Base-by-base conservation (phyloP, 1,284 basidiomycete species). In the Apiotrichum montevideense region DNA sequence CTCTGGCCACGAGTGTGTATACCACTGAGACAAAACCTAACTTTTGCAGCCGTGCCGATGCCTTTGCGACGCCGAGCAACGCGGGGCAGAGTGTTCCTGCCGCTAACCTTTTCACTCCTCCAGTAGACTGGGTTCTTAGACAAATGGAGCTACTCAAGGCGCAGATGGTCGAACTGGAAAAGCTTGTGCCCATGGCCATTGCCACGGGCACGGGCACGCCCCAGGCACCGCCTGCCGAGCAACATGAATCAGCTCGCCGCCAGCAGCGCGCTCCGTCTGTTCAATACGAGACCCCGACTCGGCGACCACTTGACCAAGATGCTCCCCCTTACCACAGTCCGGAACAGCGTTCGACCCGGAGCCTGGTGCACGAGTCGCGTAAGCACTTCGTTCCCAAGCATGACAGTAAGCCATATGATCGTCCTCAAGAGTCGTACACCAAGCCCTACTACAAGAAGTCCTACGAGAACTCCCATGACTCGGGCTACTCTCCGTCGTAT, bases 81-180 rank as follows among this genome's bases (percentile, higher is more conserved):
- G 21, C 21, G 21, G 21, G 21, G 21, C 21, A 21, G 21, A 21
- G 21, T 21, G 21, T 21, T 21, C 21, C 21, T 21, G 21, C 21
- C 21, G 21, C 21, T 21, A 21, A 21, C 21, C 21, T 21, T 21
- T 13, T 37, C 8, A 52, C 43, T 15, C 46, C 40, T 6, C 15
- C 41, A 8, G 33, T 14, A 3, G 40, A 51, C 6, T 60, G 55
- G 55, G 55, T 53, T 8, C 11, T 60, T 29, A 54, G 34, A 45
- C 46, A 48, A 32, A 32, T 60, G 11, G 52, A 60, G 48, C 21
- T 56, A 9, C 52, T 60, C 41, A 60, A 60, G 45, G 55, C 48
- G 33, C 52, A 60, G 55, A 60, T 60, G 32, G 7, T 39, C 33
- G 58, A 60, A 49, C 35, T 60, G n/a, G 55, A 60, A 44, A 60